Evolutionary conservation across 208 protist genomes (phyloP).

Genomic region (Entamoeba invadens): DNA sequence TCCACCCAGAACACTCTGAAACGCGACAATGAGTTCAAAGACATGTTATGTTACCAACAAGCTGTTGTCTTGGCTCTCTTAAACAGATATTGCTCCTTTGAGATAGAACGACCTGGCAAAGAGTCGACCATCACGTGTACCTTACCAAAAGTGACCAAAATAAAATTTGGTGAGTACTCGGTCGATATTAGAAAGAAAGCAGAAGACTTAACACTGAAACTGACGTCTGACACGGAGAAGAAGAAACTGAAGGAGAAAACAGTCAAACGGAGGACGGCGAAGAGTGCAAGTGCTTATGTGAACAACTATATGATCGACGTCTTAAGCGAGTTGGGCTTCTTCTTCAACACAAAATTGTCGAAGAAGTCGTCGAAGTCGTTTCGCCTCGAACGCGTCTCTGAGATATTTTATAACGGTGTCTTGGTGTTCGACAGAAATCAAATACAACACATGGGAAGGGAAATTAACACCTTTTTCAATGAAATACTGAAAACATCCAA

Average conservation of each 20-base stretch:
- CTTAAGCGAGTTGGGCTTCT: not conserved
- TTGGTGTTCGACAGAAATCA: too few relatives aligned
- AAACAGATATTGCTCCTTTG: not conserved
- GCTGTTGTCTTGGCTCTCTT: not conserved
- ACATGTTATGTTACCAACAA: not conserved
- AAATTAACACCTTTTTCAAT: too few relatives aligned
- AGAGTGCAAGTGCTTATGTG: not conserved
- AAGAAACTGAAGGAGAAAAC: not conserved
- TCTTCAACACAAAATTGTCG: not conserved
- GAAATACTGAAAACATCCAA: too few relatives aligned
- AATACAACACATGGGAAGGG: too few relatives aligned
- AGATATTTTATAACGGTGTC: not conserved
- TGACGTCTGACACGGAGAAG: not conserved
- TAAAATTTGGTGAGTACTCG: not conserved
- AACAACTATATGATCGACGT: not conserved
- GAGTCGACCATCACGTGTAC: not conserved
- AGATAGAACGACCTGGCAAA: not conserved
- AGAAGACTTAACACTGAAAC: not conserved
- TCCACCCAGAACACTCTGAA: too few relatives aligned
- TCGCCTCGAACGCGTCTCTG: not conserved
- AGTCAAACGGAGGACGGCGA: not conserved
- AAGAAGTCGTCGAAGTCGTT: not conserved
- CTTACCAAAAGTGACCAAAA: not conserved
- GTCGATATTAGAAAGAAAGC: not conserved
- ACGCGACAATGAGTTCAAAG: not conserved